A percentile compares a stretch with the other conserved stretches of the same genome.
phyloP scores from a whole-genome alignment of 2,329 filamentous ascomycete genomes.

The Aspergillus uvarum region DNA sequence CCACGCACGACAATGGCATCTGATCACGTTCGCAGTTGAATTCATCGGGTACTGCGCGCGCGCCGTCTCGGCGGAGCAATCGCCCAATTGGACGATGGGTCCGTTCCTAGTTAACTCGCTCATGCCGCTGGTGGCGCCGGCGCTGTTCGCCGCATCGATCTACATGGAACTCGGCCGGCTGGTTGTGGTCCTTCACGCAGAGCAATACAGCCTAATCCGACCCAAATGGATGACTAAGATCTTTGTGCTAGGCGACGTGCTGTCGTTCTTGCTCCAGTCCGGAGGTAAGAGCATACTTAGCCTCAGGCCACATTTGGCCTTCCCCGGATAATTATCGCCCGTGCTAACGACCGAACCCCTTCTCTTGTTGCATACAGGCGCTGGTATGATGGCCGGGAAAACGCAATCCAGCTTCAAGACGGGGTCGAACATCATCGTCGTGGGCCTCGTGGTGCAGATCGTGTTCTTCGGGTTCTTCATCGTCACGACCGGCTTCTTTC shows the following conservation, averaged over 20 bases:
- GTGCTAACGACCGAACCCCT: not conserved
- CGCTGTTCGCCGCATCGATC: conserved; percentile 25
- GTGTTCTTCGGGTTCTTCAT: conserved; percentile 6
- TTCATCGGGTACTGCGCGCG: conserved; percentile 10
- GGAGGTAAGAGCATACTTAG: conserved; percentile 16
- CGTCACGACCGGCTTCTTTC: conserved; percentile 2
- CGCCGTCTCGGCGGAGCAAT: conserved; percentile 12
- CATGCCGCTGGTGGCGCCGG: conserved; percentile 23
- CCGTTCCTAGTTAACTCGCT: conserved; percentile 24
- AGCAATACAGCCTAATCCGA: conserved; percentile 19
- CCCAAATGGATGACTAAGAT: conserved; percentile 27
- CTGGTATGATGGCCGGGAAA: not conserved
- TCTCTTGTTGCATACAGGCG: not conserved
- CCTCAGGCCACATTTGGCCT: too few relatives aligned
- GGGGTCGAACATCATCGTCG: conserved; percentile 1
- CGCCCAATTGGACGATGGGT: conserved; percentile 20
- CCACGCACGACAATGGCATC: too few relatives aligned
- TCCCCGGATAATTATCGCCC: too few relatives aligned
- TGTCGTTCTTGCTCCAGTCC: conserved; percentile 26
- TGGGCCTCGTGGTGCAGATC: not conserved
- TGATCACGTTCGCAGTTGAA: conserved; percentile 1
- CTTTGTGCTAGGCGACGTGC: conserved; percentile 26
- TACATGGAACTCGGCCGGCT: conserved; percentile 27
- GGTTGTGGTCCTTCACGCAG: conserved; percentile 18
- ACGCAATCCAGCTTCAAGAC: not conserved